Base-by-base conservation (phyloP, 139 green algal genomes). In the Microglena sp. region DNA sequence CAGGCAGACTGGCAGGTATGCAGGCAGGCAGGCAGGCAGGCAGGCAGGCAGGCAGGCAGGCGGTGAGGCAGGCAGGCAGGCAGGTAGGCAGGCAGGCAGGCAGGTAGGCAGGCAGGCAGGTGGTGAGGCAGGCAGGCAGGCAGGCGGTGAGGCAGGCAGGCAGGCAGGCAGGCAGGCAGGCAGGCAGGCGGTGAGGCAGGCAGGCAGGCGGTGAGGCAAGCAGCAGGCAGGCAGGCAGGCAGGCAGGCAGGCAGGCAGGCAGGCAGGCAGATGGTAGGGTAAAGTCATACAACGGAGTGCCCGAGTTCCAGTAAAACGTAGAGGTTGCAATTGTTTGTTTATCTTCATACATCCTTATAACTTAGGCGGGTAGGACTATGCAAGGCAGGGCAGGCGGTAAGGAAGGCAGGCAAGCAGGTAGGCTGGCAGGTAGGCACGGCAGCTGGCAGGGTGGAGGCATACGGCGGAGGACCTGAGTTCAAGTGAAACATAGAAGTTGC, bases 41-140 rank as follows among this genome's bases (percentile, higher is more conserved):
- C 29, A 50, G 30, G 50, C 50, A 59, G 50, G 50, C 50, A 59
- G 24, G 55, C 29, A 44, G 27, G 55, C 55, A 62, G 27, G 24
- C 27, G 4, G 4, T 27, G 28, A 43, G 24, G 55, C 29, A 44
- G 27, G 55, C 55, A 62, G 27, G 24, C 27, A 4, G 24, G 27
- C 55, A 62, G 27, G 55, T 6, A 62, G 27, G 55, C 27, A 62
- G 24, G 55, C 55, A 43, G 24, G 55, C 55, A 62, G 6, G 55
- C 55, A 62, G 27, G 24, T 21, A 36, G 24, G 27, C 55, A 62
- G 27, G 55, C 24, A 35, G 27, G 55, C 24, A 62, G 29, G 27
- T 21, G 55, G 5, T 8, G 5, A 29, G 24, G 27, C 27, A 36
- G 27, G 55, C 26, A 62, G 27, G 55, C 6, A 62, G 24, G 55